These are phyloP conservation scores for Bacidia gigantensis DNA, from an alignment of 495 filamentous ascomycete species.

Conservation along the genomic window DNA sequence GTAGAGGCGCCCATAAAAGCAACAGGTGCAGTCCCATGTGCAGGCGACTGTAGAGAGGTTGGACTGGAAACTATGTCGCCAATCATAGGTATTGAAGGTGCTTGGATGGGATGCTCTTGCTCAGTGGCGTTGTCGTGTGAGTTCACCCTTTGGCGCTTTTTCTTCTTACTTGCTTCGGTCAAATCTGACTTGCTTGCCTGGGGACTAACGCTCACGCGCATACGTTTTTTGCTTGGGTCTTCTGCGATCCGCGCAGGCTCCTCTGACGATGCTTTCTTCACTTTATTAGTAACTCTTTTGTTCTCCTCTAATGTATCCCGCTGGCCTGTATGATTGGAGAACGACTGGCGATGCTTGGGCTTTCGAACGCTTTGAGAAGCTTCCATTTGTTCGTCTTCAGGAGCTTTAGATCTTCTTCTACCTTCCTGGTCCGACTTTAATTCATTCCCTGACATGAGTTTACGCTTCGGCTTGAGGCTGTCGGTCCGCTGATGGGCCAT, in stretches of 20 bases:
- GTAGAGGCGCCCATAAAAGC: slow-evolving; percentile 19
- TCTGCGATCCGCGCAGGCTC: slow-evolving; percentile 12
- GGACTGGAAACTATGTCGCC: slow-evolving; percentile 23
- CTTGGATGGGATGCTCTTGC: slow-evolving; percentile 8
- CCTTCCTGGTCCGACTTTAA: slow-evolving; percentile 42
- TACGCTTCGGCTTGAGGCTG: slow-evolving; percentile 40
- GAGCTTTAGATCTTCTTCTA: slow-evolving; percentile 18
- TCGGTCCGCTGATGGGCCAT: slow-evolving; percentile 37
- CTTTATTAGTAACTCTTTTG: slow-evolving; percentile 4
- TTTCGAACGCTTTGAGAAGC: background rate
- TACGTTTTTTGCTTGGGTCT: slow-evolving; percentile 45
- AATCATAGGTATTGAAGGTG: slow-evolving; percentile 23
- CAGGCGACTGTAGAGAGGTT: slow-evolving; percentile 19
- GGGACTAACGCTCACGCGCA: slow-evolving; percentile 53
- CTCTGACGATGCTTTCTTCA: slow-evolving; percentile 7
- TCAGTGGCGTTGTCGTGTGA: slow-evolving; percentile 18
- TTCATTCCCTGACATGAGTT: slow-evolving; percentile 45
- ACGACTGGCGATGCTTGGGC: slow-evolving; percentile 18
- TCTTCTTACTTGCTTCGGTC: slow-evolving; percentile 32
- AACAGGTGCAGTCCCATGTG: slow-evolving; percentile 18
- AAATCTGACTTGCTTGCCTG: slow-evolving; percentile 42
- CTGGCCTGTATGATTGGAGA: slow-evolving; percentile 11
- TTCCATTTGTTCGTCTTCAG: slow-evolving; percentile 21
- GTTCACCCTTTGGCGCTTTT: slow-evolving; percentile 34
- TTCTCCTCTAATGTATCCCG: slow-evolving; percentile 8